Conservation (phyloP, 1,284 basidiomycete genomes). For the Boletus subluridellus region DNA sequence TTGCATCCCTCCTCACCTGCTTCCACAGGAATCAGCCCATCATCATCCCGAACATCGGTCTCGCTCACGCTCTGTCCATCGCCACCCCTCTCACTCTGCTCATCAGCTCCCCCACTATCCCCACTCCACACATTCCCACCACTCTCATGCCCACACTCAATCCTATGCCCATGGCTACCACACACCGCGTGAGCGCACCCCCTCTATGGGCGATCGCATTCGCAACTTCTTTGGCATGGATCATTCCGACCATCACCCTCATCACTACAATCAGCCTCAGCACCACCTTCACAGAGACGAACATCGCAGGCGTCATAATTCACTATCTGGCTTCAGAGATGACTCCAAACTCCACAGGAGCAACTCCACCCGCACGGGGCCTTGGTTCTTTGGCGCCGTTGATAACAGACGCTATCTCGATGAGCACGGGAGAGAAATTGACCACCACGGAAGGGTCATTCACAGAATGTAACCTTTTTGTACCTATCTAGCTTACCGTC, state of each 20-base stretch:
- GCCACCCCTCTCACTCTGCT: conserved; percentile 4
- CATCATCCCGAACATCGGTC: neutral
- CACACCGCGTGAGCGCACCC: conserved; percentile 15
- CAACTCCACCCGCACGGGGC: conserved; percentile 18
- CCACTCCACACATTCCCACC: conserved; percentile 5
- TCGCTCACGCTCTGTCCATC: neutral
- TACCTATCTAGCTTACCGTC: conserved; percentile 5
- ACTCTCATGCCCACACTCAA: conserved; percentile 6
- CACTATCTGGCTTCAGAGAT: conserved; percentile 22
- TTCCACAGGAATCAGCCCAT: conserved; percentile 13
- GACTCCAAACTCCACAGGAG: conserved; percentile 15
- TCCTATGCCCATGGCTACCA: conserved; percentile 5
- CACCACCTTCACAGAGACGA: conserved; percentile 6
- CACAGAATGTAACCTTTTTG: conserved; percentile 26
- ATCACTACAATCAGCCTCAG: neutral
- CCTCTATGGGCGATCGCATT: conserved; percentile 29
- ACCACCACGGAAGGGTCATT: conserved; percentile 25
- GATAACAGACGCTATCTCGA: conserved; percentile 22
- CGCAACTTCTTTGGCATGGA: conserved; percentile 27
- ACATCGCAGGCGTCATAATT: conserved; percentile 25
- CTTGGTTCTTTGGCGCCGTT: conserved; percentile 21
- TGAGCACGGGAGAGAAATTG: conserved; percentile 28
- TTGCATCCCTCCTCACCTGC: neutral
- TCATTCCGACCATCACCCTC: neutral
- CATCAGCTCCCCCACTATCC: conserved; percentile 12